Conservation (phyloP, 352 stramenopile species). For the Phytophthora tentaculata region DNA sequence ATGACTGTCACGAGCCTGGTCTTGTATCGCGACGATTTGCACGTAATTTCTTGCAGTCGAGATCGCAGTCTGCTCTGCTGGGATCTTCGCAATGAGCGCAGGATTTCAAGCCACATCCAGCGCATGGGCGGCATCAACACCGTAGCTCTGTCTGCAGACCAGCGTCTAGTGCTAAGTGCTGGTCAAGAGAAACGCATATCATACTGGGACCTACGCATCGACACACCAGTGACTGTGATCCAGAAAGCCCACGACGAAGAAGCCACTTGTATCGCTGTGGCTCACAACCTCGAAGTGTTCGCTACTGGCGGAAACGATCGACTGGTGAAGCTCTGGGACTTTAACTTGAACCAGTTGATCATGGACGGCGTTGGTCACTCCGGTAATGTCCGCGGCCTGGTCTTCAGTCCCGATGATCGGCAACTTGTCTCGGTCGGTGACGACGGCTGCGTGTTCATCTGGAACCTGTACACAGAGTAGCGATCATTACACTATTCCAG, state of each 20-base stretch:
- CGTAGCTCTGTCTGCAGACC: constrained; percentile 85
- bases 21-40: constrained; percentile 91
- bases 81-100: constrained; percentile 90
- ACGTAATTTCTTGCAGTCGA: constrained; percentile 88
- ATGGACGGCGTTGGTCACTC: constrained; percentile 85
- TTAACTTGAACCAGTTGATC: constrained; percentile 59
- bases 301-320: constrained; percentile 88
- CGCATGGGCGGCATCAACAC: constrained; percentile 94
- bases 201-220: constrained; percentile 92
- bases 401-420: constrained; percentile 91
- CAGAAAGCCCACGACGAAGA: constrained; percentile 84
- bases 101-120: constrained; percentile 90
- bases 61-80: constrained; percentile 94
- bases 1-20: constrained; percentile 84
- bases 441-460: constrained; percentile 93
- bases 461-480: constrained; percentile 87
- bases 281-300: constrained; percentile 83
- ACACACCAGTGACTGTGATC: constrained; percentile 81
- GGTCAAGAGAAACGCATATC: constrained; percentile 94
- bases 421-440: constrained; percentile 92
- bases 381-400: constrained; percentile 68
- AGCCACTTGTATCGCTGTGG: constrained; percentile 90
- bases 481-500: constrained; percentile 8
- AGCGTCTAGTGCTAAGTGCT: constrained; percentile 91
- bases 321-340: constrained; percentile 92